These are phyloP conservation scores for Camellia japonica DNA, from an alignment of 148 eudicot genomes.

Conservation along the genomic window DNA sequence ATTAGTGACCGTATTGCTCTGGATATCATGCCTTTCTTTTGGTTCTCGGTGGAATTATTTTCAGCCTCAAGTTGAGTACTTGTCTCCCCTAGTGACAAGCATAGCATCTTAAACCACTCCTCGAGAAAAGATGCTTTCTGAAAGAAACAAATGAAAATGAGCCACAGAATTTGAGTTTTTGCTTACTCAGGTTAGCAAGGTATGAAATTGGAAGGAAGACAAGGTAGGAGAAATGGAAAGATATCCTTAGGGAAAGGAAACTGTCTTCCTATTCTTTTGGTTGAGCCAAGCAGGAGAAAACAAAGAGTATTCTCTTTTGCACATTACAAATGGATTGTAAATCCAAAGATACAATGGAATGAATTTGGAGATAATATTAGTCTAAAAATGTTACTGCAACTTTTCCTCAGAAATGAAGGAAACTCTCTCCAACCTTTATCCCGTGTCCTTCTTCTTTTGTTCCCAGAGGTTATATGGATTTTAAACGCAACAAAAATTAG, in stretches of 20 bases:
- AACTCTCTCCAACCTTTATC: not conserved
- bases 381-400: not conserved
- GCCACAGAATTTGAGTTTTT: not conserved
- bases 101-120: constrained; percentile 57
- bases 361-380: no score
- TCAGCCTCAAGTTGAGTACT: constrained; percentile 30
- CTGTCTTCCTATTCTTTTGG: not conserved
- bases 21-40: constrained; percentile 52
- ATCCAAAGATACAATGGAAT: no score
- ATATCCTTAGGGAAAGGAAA: not conserved
- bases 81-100: constrained; percentile 50
- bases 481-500: not conserved
- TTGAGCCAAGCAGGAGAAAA: not conserved
- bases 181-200: not conserved
- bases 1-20: constrained; percentile 54
- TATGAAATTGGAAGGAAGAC: not conserved
- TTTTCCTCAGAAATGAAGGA: not conserved
- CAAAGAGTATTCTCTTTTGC: not conserved
- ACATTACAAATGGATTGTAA: not conserved
- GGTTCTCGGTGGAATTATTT: constrained; percentile 30
- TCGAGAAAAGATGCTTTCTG: constrained; percentile 85
- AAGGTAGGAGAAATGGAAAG: not conserved
- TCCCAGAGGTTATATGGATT: not conserved
- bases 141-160: constrained; percentile 16
- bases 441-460: not conserved